Conservation (phyloP, 2,329 filamentous ascomycete genomes). For the Aspergillus sp. region DNA sequence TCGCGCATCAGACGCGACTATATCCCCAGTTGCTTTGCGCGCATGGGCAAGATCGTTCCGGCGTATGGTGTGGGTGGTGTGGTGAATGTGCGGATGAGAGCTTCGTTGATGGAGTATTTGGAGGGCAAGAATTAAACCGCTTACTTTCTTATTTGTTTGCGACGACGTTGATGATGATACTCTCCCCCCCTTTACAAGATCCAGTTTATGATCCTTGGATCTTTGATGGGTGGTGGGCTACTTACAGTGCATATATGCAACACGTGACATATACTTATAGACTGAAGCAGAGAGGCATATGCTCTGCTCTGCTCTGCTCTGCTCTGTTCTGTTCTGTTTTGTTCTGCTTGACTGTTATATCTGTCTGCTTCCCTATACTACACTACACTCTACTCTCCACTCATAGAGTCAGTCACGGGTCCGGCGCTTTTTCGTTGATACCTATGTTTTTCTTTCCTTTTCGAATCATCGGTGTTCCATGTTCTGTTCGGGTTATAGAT, state of each 20-base stretch:
- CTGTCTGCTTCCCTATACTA: not conserved
- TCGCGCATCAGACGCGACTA: conserved; percentile 72
- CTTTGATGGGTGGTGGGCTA: not conserved
- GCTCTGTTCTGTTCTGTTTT: not conserved
- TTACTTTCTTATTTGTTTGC: not conserved
- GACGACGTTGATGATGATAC: not conserved
- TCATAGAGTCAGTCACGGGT: not conserved
- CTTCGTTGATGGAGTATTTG: conserved; percentile 65
- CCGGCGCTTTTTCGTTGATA: not conserved
- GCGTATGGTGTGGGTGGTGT: conserved; percentile 88
- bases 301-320: no score
- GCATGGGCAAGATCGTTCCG: conserved; percentile 82
- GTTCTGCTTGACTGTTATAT: not conserved
- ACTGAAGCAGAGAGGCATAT: not conserved
- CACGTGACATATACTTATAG: not conserved
- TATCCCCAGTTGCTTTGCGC: conserved; percentile 69
- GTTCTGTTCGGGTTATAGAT: not conserved
- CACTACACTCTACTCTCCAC: not conserved
- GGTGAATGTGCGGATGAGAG: conserved; percentile 74
- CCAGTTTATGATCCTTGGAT: not conserved
- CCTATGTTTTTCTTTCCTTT: not conserved
- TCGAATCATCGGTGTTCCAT: not conserved
- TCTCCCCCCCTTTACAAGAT: not conserved
- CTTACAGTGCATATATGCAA: no score
- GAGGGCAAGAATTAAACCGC: conserved; percentile 42